Conservation (phyloP, 2,329 filamentous ascomycete species). For the Paecilomyces niveus region DNA sequence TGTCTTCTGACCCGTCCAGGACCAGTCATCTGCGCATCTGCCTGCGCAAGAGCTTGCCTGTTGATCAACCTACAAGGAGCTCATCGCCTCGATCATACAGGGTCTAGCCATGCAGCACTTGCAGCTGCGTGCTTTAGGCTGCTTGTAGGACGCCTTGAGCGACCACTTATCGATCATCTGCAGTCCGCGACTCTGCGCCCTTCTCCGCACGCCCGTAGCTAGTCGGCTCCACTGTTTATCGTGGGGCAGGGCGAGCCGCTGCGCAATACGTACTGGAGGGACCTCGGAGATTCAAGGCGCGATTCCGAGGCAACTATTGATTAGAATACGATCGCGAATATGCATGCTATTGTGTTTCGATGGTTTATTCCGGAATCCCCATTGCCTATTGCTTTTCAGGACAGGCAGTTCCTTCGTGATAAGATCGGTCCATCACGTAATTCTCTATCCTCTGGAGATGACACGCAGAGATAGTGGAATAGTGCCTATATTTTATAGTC, state of each 20-base stretch:
- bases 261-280: background rate
- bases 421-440: background rate
- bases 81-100: background rate
- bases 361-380: background rate
- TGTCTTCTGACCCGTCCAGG: background rate
- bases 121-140: background rate
- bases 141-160: background rate
- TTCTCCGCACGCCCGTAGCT: background rate
- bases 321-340: background rate
- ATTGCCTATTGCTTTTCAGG: background rate
- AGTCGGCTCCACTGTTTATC: background rate
- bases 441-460: too few species aligned
- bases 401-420: background rate
- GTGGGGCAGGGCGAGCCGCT: background rate
- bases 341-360: background rate
- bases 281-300: background rate
- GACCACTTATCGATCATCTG: background rate
- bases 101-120: background rate
- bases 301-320: background rate
- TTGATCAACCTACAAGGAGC: background rate
- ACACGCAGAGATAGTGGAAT: too few species aligned
- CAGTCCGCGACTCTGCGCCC: too few species aligned
- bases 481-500: too few species aligned
- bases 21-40: background rate
- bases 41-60: background rate